Conservation (phyloP, 345 rosid genomes). For the Gossypium anomalum region DNA sequence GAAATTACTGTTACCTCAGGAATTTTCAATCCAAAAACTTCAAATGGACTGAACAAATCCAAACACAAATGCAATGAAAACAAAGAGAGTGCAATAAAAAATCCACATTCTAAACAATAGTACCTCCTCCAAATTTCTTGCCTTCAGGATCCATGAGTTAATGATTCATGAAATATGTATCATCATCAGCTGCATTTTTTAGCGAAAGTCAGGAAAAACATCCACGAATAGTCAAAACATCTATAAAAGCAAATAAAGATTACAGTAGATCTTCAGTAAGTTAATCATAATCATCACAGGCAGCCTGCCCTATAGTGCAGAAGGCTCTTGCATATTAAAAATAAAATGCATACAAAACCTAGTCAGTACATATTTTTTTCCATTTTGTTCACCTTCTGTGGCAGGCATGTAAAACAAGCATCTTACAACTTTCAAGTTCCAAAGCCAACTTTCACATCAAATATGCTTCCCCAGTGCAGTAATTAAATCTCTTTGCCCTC, state of each 20-base stretch:
- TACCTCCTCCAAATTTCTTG: conserved; percentile 72
- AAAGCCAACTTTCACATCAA: neutral
- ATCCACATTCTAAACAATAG: conserved; percentile 3
- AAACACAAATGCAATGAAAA: neutral
- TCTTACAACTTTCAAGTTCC: neutral
- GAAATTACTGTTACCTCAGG: neutral
- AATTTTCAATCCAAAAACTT: neutral
- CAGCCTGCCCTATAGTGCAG: neutral
- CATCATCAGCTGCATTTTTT: conserved; percentile 39
- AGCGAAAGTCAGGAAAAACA: neutral
- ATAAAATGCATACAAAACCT: neutral
- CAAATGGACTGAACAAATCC: neutral
- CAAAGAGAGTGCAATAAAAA: neutral
- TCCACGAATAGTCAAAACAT: neutral
- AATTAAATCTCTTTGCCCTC: neutral
- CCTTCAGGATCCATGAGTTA: conserved; percentile 60
- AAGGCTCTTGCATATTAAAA: neutral
- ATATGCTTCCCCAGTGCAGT: neutral
- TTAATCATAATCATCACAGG: neutral
- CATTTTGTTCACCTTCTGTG: neutral
- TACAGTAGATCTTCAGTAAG: neutral
- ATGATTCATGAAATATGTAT: conserved; percentile 19
- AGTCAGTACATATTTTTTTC: neutral
- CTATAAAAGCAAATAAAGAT: neutral
- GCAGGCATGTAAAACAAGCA: neutral